These are phyloP conservation scores for Mortierella hygrophila DNA, from an alignment of 192 early-diverging fungal genomes.

Conservation along the genomic window DNA sequence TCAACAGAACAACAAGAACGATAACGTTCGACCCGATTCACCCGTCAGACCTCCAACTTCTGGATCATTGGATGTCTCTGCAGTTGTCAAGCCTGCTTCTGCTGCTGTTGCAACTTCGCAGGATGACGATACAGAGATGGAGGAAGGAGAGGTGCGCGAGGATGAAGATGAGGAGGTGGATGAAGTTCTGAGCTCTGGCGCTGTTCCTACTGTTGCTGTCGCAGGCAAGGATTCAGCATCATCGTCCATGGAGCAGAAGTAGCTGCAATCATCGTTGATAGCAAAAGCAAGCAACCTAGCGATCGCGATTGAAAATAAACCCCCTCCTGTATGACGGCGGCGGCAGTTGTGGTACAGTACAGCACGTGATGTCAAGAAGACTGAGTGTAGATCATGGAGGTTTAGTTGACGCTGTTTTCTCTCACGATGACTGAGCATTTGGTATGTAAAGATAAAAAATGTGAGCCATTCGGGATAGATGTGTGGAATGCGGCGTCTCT, in stretches of 20 bases:
- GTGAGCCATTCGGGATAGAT: neutral
- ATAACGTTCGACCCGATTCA: neutral
- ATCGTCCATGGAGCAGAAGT: neutral
- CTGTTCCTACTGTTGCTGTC: constrained; percentile 12
- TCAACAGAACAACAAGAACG: too few relatives aligned
- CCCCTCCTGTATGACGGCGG: too few relatives aligned
- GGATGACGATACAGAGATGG: constrained; percentile 51
- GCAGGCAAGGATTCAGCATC: neutral
- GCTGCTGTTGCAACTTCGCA: neutral
- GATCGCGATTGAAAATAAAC: too few relatives aligned
- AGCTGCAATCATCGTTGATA: too few relatives aligned
- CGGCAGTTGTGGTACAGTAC: too few relatives aligned
- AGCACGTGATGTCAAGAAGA: too few relatives aligned
- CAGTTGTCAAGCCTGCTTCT: neutral
- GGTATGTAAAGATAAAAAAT: too few relatives aligned
- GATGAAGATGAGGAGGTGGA: constrained; percentile 37
- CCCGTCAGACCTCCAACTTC: neutral
- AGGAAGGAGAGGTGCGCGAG: constrained; percentile 51
- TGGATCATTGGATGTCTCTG: neutral
- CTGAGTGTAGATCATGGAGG: too few relatives aligned
- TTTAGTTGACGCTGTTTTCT: neutral
- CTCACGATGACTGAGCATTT: neutral
- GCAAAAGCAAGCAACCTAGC: too few relatives aligned
- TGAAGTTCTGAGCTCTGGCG: constrained; percentile 50
- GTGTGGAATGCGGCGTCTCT: neutral